A percentile compares a stretch with the other conserved stretches of the same genome.
phyloP scores from a whole-genome alignment of 345 rosid genomes.

The Eucalyptus pumila region DNA sequence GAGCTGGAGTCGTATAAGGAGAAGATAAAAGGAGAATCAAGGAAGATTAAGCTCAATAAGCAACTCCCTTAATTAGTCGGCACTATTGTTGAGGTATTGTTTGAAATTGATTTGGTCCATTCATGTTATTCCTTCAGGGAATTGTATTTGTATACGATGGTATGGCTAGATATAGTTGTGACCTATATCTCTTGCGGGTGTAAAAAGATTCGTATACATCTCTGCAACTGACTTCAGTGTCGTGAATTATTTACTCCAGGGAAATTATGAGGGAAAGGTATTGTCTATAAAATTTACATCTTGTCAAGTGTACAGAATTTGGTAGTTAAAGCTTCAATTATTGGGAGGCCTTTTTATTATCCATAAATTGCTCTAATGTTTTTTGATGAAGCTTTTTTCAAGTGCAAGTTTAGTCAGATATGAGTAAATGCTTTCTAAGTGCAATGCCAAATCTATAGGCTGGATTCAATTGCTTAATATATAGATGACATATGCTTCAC shows the following conservation, averaged over 20 bases:
- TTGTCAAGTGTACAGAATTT: neutral
- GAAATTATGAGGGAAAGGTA: conserved; percentile 72
- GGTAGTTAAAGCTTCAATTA: neutral
- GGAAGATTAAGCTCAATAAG: too few relatives aligned
- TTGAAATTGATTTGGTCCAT: neutral
- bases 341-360: neutral
- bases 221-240: conserved; percentile 90
- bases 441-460: neutral
- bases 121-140: neutral
- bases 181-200: conserved; percentile 28
- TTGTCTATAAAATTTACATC: neutral
- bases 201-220: conserved; percentile 75
- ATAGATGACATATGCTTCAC: neutral
- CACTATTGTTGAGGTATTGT: too few relatives aligned
- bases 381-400: neutral
- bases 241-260: conserved; percentile 18
- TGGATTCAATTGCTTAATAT: neutral
- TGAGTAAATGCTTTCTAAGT: neutral
- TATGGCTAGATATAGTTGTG: neutral
- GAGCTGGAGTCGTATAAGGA: too few relatives aligned
- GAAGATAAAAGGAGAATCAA: too few relatives aligned
- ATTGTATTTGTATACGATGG: neutral
- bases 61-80: too few relatives aligned
- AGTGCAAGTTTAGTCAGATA: neutral
- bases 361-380: neutral